A percentile compares a stretch with the other conserved stretches of the same genome.
Conservation (phyloP, 106 monocot species). For the Dendrobium catenatum region DNA sequence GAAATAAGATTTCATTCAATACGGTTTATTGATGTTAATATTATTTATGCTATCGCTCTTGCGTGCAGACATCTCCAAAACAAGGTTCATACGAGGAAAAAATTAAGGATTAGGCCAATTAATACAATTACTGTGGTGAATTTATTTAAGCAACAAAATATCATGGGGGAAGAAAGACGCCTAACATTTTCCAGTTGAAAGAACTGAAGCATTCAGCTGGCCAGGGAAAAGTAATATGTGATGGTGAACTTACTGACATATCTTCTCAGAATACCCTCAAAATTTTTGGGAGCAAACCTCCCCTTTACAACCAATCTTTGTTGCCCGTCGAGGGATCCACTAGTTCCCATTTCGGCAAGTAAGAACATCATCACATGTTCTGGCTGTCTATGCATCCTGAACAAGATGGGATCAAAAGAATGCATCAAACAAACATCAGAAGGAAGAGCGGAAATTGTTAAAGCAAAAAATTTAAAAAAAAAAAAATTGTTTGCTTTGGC, state of each 20-base stretch:
- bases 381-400: constrained; percentile 94
- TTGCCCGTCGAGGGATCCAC: constrained; percentile 93
- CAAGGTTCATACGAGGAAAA: too few species aligned
- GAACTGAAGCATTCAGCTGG: neutral
- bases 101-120: neutral
- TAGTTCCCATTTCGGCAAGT: constrained; percentile 97
- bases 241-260: constrained; percentile 73
- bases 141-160: neutral
- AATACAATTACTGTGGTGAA: neutral
- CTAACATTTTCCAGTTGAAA: neutral
- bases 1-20: too few species aligned
- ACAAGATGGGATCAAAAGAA: neutral
- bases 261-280: constrained; percentile 89
- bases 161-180: neutral
- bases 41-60: too few species aligned
- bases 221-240: neutral
- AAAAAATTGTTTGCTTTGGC: neutral
- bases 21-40: too few species aligned
- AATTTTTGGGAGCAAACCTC: constrained; percentile 96
- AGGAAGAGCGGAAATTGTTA: too few species aligned
- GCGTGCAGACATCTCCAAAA: too few species aligned
- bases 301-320: constrained; percentile 95
- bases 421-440: neutral
- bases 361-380: constrained; percentile 96
- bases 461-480: too few species aligned